Percentiles rank a stretch among this genome's conserved stretches.
These are phyloP conservation scores for Lentinula raphanica DNA, from an alignment of 768 basidiomycete species.

Conservation along the genomic window DNA sequence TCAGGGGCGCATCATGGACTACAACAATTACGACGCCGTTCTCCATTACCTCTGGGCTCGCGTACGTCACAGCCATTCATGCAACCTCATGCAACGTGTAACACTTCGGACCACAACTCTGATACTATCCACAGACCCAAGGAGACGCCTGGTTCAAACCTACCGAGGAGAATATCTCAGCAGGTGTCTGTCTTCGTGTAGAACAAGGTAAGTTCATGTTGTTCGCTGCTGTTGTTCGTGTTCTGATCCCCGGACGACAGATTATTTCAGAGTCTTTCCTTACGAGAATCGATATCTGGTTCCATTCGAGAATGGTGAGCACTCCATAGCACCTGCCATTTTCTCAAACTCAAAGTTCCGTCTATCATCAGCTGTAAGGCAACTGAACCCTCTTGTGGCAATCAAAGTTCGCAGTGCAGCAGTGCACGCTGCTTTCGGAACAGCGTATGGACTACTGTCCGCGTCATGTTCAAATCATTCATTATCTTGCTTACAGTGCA, in stretches of 20 bases:
- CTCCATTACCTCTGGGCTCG: slow-evolving; percentile 77
- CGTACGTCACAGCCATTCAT: slow-evolving; percentile 33
- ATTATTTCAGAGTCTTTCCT: slow-evolving; percentile 73
- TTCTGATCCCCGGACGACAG: background rate
- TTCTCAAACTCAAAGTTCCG: background rate
- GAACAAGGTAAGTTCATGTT: slow-evolving; percentile 34
- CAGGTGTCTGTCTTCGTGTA: slow-evolving; percentile 72
- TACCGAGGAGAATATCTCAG: slow-evolving; percentile 74
- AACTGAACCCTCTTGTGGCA: slow-evolving; percentile 78
- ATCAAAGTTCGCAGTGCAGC: slow-evolving; percentile 78
- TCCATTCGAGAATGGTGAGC: slow-evolving; percentile 63
- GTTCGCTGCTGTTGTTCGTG: background rate
- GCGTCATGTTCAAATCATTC: slow-evolving; percentile 7
- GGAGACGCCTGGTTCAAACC: slow-evolving; percentile 86
- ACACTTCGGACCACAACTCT: background rate
- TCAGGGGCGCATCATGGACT: slow-evolving; percentile 48
- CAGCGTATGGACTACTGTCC: slow-evolving; percentile 44
- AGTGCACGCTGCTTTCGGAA: slow-evolving; percentile 71
- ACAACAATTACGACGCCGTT: slow-evolving; percentile 76
- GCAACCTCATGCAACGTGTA: too few species aligned
- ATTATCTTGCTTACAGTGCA: slow-evolving; percentile 29
- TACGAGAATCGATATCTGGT: slow-evolving; percentile 78
- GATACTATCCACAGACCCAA: slow-evolving; percentile 57
- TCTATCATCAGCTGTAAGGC: slow-evolving; percentile 46
- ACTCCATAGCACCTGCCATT: too few species aligned